Evolutionary conservation across 345 rosid species (phyloP).

Genomic region (Cardamine occulta): DNA sequence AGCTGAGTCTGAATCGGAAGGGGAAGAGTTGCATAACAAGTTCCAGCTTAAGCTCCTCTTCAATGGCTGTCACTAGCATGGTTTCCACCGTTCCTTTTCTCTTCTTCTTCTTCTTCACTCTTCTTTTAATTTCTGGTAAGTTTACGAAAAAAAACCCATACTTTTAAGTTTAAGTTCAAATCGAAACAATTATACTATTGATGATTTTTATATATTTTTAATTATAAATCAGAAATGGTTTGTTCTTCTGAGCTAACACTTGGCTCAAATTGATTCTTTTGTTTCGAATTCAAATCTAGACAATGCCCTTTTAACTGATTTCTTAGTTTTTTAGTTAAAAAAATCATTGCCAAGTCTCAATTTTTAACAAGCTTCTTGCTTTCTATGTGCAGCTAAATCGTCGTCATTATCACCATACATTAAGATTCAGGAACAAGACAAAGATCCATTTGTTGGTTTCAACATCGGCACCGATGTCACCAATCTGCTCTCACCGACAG

Average conservation of each 20-base stretch:
- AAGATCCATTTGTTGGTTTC: constrained; percentile 77
- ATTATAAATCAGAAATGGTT: neutral
- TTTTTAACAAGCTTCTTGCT: constrained; percentile 14
- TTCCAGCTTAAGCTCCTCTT: constrained; percentile 54
- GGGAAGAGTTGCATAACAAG: constrained; percentile 46
- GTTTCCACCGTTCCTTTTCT: constrained; percentile 33
- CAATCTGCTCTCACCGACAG: constrained; percentile 52
- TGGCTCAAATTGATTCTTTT: neutral
- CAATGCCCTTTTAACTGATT: neutral
- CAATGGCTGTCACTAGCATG: constrained; percentile 66
- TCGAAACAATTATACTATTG: neutral
- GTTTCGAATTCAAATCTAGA: constrained; percentile 10
- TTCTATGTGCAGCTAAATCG: constrained; percentile 39
- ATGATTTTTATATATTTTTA: neutral
- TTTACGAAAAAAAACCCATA: constrained; percentile 26
- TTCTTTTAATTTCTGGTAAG: constrained; percentile 35
- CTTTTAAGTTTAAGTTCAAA: constrained; percentile 5
- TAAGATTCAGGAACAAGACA: constrained; percentile 51
- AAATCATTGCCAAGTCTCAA: constrained; percentile 17
- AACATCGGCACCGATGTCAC: constrained; percentile 85
- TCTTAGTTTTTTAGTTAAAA: neutral
- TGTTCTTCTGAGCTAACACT: neutral
- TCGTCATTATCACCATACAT: constrained; percentile 32
- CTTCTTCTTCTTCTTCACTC: constrained; percentile 44
- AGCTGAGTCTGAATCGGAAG: constrained; percentile 52